phyloP scores from a whole-genome alignment of 2,329 filamentous ascomycete genomes.

The Biscogniauxia sp. region DNA sequence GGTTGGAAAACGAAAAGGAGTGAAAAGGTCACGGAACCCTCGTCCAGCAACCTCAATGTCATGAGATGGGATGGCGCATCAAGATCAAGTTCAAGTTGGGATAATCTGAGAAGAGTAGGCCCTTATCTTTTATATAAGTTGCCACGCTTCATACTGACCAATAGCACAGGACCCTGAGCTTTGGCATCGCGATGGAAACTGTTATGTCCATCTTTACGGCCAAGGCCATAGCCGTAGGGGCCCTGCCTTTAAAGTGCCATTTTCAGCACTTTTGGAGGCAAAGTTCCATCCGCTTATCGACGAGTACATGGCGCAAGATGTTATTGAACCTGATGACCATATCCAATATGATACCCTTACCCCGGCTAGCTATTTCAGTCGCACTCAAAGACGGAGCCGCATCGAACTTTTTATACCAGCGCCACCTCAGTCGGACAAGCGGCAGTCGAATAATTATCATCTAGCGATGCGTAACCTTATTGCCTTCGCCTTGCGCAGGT shows the following conservation, averaged over 20 bases:
- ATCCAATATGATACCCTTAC: constrained; percentile 32
- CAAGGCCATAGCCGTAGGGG: constrained; percentile 62
- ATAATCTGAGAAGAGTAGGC: constrained; percentile 47
- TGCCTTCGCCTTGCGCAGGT: constrained; percentile 64
- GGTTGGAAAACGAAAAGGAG: constrained; percentile 37
- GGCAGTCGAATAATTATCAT: constrained; percentile 60
- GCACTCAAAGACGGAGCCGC: constrained; percentile 41
- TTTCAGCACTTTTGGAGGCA: constrained; percentile 53
- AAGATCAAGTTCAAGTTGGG: constrained; percentile 44
- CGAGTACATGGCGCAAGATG: constrained; percentile 42
- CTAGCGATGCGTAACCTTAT: constrained; percentile 73
- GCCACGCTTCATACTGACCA: constrained; percentile 8
- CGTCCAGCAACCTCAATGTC: constrained; percentile 31
- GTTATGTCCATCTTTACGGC: constrained; percentile 67
- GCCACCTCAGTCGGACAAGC: constrained; percentile 50
- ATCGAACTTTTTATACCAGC: constrained; percentile 70
- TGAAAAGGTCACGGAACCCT: constrained; percentile 31
- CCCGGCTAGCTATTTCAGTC: constrained; percentile 26
- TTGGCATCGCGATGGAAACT: constrained; percentile 67
- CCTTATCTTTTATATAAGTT: not conserved
- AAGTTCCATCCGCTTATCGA: constrained; percentile 61
- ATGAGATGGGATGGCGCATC: constrained; percentile 52
- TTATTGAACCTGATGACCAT: constrained; percentile 8
- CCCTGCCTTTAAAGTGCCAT: constrained; percentile 66
- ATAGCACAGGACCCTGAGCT: constrained; percentile 67